Evolutionary conservation across 2,329 filamentous ascomycete species (phyloP).

Genomic region (Trichoderma gracile): DNA sequence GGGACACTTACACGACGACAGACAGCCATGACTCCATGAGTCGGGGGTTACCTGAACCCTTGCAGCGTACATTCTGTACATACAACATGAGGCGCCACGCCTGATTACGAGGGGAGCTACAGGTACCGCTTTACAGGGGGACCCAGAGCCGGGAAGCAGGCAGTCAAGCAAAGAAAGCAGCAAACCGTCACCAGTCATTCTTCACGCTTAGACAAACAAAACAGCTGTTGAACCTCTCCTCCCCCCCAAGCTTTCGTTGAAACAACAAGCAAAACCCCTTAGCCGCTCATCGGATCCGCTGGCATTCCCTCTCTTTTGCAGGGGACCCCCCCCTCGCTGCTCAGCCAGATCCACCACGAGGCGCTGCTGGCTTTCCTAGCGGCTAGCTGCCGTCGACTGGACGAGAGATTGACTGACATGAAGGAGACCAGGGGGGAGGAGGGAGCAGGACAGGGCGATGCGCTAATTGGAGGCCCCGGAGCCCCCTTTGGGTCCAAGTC

Average conservation of each 20-base stretch:
- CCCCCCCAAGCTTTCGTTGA: no score
- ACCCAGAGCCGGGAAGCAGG: no score
- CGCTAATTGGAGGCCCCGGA: background rate
- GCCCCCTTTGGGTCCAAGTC: background rate
- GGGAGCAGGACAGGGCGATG: background rate
- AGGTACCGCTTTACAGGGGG: background rate
- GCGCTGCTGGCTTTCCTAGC: constrained; percentile 11
- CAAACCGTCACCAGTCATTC: no score
- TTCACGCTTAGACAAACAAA: no score
- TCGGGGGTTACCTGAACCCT: no score
- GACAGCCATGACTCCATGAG: no score
- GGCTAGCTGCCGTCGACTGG: constrained; percentile 22
- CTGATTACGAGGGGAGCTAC: constrained; percentile 13
- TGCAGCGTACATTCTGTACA: no score
- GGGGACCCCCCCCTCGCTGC: background rate
- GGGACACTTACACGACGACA: no score
- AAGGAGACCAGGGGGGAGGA: constrained; percentile 13
- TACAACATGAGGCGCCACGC: constrained; percentile 3
- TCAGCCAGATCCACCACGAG: constrained; percentile 20
- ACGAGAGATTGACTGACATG: constrained; percentile 16
- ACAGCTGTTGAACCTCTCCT: no score
- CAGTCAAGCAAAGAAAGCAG: no score
- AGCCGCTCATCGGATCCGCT: constrained; percentile 10
- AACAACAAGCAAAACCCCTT: background rate
- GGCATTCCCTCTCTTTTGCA: background rate